Evolutionary conservation across 2,329 filamentous ascomycete genomes (phyloP), one percentile per base, ranked within the genome.

Genomic region (Xylariaceae sp.): DNA sequence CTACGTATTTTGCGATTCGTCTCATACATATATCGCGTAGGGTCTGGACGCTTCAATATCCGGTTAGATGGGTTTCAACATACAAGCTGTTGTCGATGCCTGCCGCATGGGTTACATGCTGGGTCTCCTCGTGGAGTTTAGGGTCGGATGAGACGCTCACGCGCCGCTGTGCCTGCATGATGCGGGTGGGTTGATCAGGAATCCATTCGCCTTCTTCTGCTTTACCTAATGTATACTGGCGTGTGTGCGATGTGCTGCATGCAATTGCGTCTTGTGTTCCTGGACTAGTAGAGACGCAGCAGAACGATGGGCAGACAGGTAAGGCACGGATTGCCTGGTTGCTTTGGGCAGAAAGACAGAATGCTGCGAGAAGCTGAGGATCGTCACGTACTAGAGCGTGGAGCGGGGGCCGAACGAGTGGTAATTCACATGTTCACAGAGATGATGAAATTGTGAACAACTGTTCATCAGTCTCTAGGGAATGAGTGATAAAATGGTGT

Each of bases 101-200:
- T 13, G 11, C 37, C 37, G 11, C 37, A 42, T 10, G 37, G 17
- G 30, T 42, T 42, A 18, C 42, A 34, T 17, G 47, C 13, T 34
- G 44, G 11, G 37, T 10, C 37, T 53, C 55, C 51, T 42, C 56
- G 55, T 57, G 58, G 18, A 49, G 50, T 18, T 49, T 3, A 44
- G 15, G 37, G 53, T 56, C 58, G 55, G 55, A 47, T 61, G 61
- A 58, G 61, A 45, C 48, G 58, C 58, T 55, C 60, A 62, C 53
- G 61, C 53, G 61, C 48, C n/a, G 35, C 15, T 47, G 23, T 51
- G 11, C 23, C 30, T n/a, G 49, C 13, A 52, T 34, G 17, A 37
- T 52, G 50, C 34, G 34, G n/a, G 50, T 11, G 34, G n/a, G 50
- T 11, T 17, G 35, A 39, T 30, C 30, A 37, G n/a, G 13, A 39